Evolutionary conservation across 306 rosid species (phyloP), one percentile per base, ranked within the genome.

Genomic region (Crotalaria pallida): DNA sequence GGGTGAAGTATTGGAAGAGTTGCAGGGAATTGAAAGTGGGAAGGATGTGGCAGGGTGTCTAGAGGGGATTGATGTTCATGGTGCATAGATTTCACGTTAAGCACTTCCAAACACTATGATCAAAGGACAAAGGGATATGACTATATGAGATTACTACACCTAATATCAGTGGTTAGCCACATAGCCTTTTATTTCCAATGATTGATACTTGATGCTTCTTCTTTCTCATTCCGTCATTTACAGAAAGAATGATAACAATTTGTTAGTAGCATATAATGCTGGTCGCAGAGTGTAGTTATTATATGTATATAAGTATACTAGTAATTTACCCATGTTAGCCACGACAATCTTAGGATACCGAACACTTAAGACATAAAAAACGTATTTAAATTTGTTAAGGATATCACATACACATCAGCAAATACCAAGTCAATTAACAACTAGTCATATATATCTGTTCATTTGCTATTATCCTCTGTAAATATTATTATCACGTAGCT

Each of bases 131-230:
- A n/a, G 31, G 31, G 62, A 44, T 24, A 69, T n/a, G n/a, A n/a
- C n/a, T n/a, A n/a, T n/a, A 75, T 41, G 29, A 63, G 52, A 62
- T 77, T 76, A 51, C 61, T 12, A 58, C 82, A 63, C 57, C 77
- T 70, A 43, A 63, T 51, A 27, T 62, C 57, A 81, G 80, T 74
- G 56, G 21, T 57, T 79, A 48, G 55, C 49, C 44, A n/a, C n/a
- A 22, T 50, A 5, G 41, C 22, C 45, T 52, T 63, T 60, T 22
- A 72, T 19, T 31, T 31, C 60, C 12, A 34, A 17, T 7, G 8
- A 11, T 13, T 29, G 19, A 47, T 29, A 11, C 29, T 60, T 59
- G 22, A 15, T 49, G 5, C 27, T 34, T 59, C 22, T 17, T 60
- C 38, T 11, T 43, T n/a, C n/a, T 12, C 56, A 10, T 38, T 23